Evolutionary conservation across 768 basidiomycete species (phyloP).

Genomic region (Paxillus rubicundulus): DNA sequence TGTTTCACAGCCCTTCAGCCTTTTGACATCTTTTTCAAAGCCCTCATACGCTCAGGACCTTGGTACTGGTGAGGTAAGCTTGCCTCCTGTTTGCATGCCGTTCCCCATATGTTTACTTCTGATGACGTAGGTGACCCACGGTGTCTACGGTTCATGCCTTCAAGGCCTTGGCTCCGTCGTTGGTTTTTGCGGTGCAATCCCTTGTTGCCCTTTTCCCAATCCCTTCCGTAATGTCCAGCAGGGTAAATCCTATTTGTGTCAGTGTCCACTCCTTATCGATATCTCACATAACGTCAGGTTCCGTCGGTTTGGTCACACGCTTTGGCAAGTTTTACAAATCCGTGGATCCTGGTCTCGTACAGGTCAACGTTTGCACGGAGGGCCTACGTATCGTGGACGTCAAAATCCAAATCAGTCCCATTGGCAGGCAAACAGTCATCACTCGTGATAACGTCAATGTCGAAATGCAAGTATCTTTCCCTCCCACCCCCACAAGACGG

Average conservation of each 20-base stretch:
- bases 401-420: conserved; percentile 91
- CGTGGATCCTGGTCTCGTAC: conserved; percentile 87
- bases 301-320: conserved; percentile 86
- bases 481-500: neutral
- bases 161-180: conserved; percentile 64
- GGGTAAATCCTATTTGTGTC: conserved; percentile 41
- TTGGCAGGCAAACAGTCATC: conserved; percentile 86
- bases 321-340: conserved; percentile 97
- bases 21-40: conserved; percentile 36
- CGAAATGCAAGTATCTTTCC: conserved; percentile 61
- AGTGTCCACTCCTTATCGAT: conserved; percentile 7
- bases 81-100: neutral
- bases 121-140: conserved; percentile 65
- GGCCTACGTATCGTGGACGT: conserved; percentile 84
- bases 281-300: conserved; percentile 47
- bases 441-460: conserved; percentile 97
- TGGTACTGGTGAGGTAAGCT: conserved; percentile 56
- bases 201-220: conserved; percentile 84
- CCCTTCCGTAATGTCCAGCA: conserved; percentile 84
- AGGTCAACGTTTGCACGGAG: conserved; percentile 95
- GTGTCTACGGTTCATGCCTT: conserved; percentile 80
- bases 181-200: conserved; percentile 72
- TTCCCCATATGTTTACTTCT: neutral
- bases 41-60: conserved; percentile 92
- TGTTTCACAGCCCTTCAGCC: neutral